These are phyloP conservation scores for Phalaenopsis equestris DNA, from an alignment of 106 monocot genomes.

Conservation along the genomic window DNA sequence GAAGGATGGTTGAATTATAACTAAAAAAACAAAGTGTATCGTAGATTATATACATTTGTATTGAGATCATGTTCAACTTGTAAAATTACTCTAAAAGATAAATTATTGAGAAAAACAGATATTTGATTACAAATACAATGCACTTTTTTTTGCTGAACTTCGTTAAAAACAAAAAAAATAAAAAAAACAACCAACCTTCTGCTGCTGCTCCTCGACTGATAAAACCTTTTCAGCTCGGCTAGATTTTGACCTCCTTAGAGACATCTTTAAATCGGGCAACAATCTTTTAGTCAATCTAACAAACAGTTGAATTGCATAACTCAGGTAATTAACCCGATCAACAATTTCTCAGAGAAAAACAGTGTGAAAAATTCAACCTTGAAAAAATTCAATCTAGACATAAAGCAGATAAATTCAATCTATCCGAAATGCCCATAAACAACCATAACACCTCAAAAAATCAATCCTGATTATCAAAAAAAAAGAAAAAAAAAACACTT, in stretches of 20 bases:
- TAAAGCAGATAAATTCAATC: neutral
- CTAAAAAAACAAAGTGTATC: neutral
- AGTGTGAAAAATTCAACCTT: neutral
- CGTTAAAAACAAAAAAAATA: too few species aligned
- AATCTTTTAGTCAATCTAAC: neutral
- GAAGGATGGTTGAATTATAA: neutral
- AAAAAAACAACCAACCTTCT: constrained; percentile 19
- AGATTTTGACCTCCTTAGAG: constrained; percentile 21
- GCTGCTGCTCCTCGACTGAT: constrained; percentile 25
- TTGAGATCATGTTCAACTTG: neutral
- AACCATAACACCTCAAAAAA: neutral
- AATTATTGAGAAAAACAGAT: neutral
- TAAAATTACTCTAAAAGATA: neutral
- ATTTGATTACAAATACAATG: neutral
- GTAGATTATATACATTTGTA: neutral
- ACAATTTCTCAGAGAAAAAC: neutral
- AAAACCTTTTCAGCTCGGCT: constrained; percentile 16
- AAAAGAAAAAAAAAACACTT: neutral
- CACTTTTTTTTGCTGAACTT: neutral
- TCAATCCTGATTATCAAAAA: neutral
- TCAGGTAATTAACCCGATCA: neutral
- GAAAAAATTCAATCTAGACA: neutral
- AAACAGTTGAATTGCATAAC: constrained; percentile 1
- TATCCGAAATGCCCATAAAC: neutral
- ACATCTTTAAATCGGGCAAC: constrained; percentile 10